These are phyloP conservation scores for Didymella pomorum DNA, from an alignment of 2,329 filamentous ascomycete species.

Conservation along the genomic window DNA sequence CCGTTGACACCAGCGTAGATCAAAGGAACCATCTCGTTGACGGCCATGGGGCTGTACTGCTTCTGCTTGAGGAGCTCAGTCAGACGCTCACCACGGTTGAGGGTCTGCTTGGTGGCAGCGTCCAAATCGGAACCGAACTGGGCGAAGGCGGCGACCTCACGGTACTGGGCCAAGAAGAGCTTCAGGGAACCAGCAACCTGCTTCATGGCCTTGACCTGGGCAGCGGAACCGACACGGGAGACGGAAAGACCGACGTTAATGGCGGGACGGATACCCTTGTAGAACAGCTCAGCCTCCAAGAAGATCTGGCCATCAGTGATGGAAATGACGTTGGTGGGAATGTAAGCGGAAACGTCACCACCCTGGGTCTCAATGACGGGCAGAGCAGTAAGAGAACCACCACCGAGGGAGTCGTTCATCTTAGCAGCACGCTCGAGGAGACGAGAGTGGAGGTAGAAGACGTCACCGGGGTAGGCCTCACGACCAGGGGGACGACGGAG, in stretches of 20 bases:
- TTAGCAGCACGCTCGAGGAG: slow-evolving; percentile 99
- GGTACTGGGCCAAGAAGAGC: slow-evolving; percentile 99
- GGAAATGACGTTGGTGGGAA: slow-evolving; percentile 99
- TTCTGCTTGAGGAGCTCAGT: slow-evolving; percentile 99
- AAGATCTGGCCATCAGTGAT: slow-evolving; percentile 99
- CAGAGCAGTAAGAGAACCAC: slow-evolving; percentile 95
- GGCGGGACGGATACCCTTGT: slow-evolving; percentile 99
- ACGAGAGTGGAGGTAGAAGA: slow-evolving; percentile 65
- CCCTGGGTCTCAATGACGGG: slow-evolving; percentile 97
- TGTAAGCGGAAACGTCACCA: slow-evolving; percentile 99
- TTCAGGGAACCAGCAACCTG: slow-evolving; percentile 99
- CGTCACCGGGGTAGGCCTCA: slow-evolving; percentile 98
- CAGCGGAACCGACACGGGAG: slow-evolving; percentile 98
- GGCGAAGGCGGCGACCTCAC: slow-evolving; percentile 99
- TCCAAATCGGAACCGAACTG: slow-evolving; percentile 99
- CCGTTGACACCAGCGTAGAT: slow-evolving; percentile 99
- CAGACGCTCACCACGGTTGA: slow-evolving; percentile 96
- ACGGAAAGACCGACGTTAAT: slow-evolving; percentile 99
- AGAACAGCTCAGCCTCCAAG: slow-evolving; percentile 98
- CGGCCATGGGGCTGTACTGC: slow-evolving; percentile 98
- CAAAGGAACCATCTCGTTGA: slow-evolving; percentile 99
- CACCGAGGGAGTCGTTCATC: slow-evolving; percentile 94
- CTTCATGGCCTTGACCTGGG: slow-evolving; percentile 99
- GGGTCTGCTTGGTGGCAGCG: slow-evolving; percentile 98
- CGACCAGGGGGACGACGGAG: slow-evolving; percentile 97